These are phyloP conservation scores for Emergomyces pasteurianus DNA, from an alignment of 2,329 filamentous ascomycete genomes.

Conservation along the genomic window DNA sequence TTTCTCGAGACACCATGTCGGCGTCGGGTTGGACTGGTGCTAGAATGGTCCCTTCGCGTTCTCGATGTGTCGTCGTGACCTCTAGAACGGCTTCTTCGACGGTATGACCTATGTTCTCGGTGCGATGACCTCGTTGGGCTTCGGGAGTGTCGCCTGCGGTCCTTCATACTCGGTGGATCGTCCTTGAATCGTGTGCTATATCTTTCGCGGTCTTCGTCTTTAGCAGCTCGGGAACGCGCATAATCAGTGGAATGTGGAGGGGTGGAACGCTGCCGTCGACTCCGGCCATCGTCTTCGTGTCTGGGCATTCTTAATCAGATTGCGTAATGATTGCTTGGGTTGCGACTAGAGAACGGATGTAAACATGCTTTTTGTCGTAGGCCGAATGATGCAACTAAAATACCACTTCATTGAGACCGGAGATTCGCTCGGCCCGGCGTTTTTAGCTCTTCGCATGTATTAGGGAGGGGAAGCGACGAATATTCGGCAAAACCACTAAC, in stretches of 20 bases:
- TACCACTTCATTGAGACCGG: neutral
- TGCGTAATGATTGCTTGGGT: neutral
- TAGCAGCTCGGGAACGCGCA: conserved; percentile 13
- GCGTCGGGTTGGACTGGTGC: conserved; percentile 16
- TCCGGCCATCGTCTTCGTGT: conserved; percentile 12
- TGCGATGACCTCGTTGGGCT: conserved; percentile 6
- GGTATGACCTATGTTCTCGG: conserved; percentile 4
- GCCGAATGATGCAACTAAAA: neutral
- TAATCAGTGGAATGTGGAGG: conserved; percentile 14
- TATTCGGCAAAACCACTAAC: neutral
- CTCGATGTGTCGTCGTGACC: conserved; percentile 5
- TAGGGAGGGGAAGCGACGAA: neutral
- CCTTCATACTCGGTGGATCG: conserved; percentile 2
- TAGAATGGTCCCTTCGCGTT: conserved; percentile 18
- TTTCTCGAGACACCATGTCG: conserved; percentile 16
- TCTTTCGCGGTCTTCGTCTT: conserved; percentile 14
- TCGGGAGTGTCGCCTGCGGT: conserved; percentile 1
- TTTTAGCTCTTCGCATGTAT: neutral
- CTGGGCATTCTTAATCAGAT: conserved; percentile 16
- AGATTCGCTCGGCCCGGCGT: neutral
- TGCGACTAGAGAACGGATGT: neutral
- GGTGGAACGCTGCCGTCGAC: conserved; percentile 14
- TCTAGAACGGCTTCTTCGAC: conserved; percentile 7
- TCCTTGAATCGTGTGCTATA: neutral
- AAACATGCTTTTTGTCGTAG: neutral